Base-by-base conservation (phyloP, 2,329 filamentous ascomycete species). In the Amphichorda felina region DNA sequence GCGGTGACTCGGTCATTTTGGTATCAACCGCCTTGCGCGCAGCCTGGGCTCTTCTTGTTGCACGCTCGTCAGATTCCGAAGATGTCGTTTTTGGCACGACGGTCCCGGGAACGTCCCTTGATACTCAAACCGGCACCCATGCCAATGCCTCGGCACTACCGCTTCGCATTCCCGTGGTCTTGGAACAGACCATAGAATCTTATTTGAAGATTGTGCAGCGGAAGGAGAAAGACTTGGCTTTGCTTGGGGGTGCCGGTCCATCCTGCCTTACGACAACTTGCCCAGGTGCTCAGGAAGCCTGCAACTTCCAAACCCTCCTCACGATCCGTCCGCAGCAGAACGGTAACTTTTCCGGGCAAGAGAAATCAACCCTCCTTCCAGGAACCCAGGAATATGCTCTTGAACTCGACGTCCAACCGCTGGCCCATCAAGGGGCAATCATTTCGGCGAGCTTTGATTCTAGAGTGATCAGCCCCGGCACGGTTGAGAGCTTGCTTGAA, bases 21-120 rank as follows among this genome's bases (percentile, higher is more conserved):
- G 21, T 24, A 24, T 24, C 21, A 10, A 24, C 21, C 6, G 13
- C 27, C 13, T n/a, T 29, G 5, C n/a, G 19, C 14, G 17, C 34
- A 15, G 33, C 33, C n/a, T 34, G 24, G 19, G 21, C 33, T 5
- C n/a, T 34, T 8, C 15, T 34, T n/a, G n/a, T 25, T 2, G 10
- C 21, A 4, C 21, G 24, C 14, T 10, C 13, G 9, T n/a, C 33
- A 4, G 24, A 27, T 13, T 34, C 33, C n/a, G 19, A 16, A 4
- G 33, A 34, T 27, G 33, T 34, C n/a, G 24, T 34, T 8, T 27
- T 34, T 27, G 33, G 33, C 27, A 29, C 13, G 6, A 29, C 15
- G 27, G 27, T 13, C 13, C 27, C n/a, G 6, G 13, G n/a, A 13
- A 14, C n/a, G 27, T 14, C 27, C 13, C 6, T 13, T 5, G 15